These are phyloP conservation scores for Diaporthe australafricana DNA, from an alignment of 2,329 filamentous ascomycete genomes.

Conservation along the genomic window DNA sequence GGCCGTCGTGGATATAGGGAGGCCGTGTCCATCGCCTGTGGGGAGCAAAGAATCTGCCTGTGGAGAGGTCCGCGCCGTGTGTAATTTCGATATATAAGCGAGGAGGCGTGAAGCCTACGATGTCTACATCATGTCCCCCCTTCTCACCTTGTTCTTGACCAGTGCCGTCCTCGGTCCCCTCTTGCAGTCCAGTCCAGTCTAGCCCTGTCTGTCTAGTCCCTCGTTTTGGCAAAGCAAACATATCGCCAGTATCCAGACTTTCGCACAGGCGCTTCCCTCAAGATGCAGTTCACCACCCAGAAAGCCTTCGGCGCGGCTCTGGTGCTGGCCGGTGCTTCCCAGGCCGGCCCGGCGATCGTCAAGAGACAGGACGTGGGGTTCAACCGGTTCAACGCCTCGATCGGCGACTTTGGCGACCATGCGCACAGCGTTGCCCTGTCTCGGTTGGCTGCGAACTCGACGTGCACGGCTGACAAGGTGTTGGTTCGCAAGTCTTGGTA, in stretches of 20 bases:
- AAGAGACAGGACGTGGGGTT: conserved; percentile 11
- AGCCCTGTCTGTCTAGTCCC: background rate
- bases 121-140: background rate
- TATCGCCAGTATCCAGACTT: background rate
- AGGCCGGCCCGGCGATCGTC: conserved; percentile 8
- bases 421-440: conserved; percentile 16
- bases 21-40: background rate
- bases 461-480: conserved; percentile 27
- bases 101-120: background rate
- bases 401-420: conserved; percentile 5
- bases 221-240: background rate
- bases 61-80: background rate
- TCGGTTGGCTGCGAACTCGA: conserved; percentile 13
- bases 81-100: conserved; percentile 5
- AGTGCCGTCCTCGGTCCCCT: background rate
- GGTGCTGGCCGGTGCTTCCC: background rate
- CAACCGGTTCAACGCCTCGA: conserved; percentile 11
- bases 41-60: background rate
- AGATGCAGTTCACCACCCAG: conserved; percentile 21
- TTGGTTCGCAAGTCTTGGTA: conserved; percentile 29
- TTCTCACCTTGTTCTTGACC: background rate
- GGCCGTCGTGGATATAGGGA: conserved; percentile 26
- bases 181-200: conserved; percentile 4
- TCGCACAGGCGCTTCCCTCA: background rate
- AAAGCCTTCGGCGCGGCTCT: conserved; percentile 10